Base-by-base conservation (phyloP, 139 green algal species). In the Ettlia oleoabundans region DNA sequence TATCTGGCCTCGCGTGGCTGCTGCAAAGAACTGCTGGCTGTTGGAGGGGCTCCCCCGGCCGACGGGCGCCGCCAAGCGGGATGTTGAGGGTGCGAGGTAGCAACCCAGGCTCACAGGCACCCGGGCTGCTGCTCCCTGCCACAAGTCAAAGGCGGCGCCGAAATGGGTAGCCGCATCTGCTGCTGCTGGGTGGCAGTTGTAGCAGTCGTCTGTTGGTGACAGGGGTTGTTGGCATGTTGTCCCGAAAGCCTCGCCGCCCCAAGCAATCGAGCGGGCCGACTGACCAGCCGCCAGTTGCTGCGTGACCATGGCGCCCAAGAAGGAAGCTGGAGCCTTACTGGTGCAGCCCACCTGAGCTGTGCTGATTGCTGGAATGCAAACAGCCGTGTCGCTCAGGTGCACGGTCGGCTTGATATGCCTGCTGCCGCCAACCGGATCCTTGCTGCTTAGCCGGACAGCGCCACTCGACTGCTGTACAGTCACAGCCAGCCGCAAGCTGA, bases 151-250 rank as follows among this genome's bases (percentile, higher is more conserved):
- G 8, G 37, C 35, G 0, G 73, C 73, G 32, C 73, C 73, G 51
- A 69, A 67, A 28, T 80, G 73, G 33, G 73, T 80, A 53, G 73
- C 37, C 2, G 73, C 73, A 15, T 80, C 73, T 0, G 40, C 73
- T 0, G 22, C 40, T 3, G 75, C 75, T 22, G 75, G 75, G 58
- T 81, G 75, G 75, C 75, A 81, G 58, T 58, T 35, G 75, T 72
- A 81, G 75, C 58, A 19, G 38, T 70, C 58, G 1, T 21, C 26
- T 18, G 55, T 5, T 28, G 62, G 38, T 24, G 28, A 26, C 10
- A 32, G 21, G 26, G 58, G 15, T 67, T 15, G 15, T 32, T 15
- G 26, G 58, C 58, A 7, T 32, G 26, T 7, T 30, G 58, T 67
- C 15, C 58, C 28, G 33, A 71, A 35, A 28, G 53, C 52, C 33